Evolutionary conservation across 352 stramenopile genomes (phyloP), one percentile per base, ranked within the genome.

Genomic region (Achlya hypogyna): DNA sequence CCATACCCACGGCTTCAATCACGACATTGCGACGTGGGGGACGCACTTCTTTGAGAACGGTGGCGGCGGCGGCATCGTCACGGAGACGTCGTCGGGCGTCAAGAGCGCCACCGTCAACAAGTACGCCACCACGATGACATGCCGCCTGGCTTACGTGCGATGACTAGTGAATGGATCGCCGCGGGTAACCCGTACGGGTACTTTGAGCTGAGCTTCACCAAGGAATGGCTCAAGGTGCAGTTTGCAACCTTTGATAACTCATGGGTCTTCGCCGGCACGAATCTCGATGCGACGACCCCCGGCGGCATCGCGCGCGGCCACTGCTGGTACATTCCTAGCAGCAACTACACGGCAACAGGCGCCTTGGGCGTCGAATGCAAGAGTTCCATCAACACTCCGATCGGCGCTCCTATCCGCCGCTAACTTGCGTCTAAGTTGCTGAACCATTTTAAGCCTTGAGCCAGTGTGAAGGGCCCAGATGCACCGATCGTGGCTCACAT

Each of bases 171-270:
- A 14, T 88, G 79, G 81, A 77, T 73, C 32, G 79, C 75, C 0
- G 74, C 73, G 31, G 76, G 84, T 52, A 69, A 78, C 1, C 81
- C 79, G 4, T 90, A 90, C 58, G 79, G 79, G 8, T 82, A 88
- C 67, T 87, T 88, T 51, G 78, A 88, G 68, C 67, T 90, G 42
- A 87, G 76, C 18, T 88, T 90, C 62, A 69, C 63, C 10, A 70
- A 74, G 31, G 62, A 79, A 42, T 79, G 87, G 52, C 79, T 84
- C 70, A 74, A 72, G 32, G 43, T 90, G 58, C 75, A 81, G 45
- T 88, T 87, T 20, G 72, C 81, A 49, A 91, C 78, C 58, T 89
- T 89, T 32, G 80, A 88, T 65, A 65, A 74, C 66, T 71, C 78
- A 9, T 90, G 82, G 79, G 47, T 75, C 28, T 89, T 89, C 69